Percentiles rank a stretch among this genome's conserved stretches.
These are phyloP conservation scores for Penicillium hordei DNA, from an alignment of 2,329 filamentous ascomycete genomes.

Conservation along the genomic window DNA sequence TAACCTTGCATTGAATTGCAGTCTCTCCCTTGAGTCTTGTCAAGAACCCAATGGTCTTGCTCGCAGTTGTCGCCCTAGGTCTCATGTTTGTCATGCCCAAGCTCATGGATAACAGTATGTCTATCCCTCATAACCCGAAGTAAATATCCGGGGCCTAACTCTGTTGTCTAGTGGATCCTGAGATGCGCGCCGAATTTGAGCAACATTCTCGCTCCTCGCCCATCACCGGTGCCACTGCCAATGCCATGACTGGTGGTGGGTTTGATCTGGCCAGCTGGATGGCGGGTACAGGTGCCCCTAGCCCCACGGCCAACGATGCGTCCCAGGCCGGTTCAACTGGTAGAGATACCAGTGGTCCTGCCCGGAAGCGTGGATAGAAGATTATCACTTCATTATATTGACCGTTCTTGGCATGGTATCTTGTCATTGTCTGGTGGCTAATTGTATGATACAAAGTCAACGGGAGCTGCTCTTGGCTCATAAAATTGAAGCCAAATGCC, in stretches of 20 bases:
- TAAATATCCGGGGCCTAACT: not conserved
- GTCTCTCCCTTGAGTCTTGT: conserved; percentile 79
- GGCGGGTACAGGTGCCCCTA: conserved; percentile 52
- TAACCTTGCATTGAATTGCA: conserved; percentile 35
- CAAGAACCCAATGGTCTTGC: conserved; percentile 95
- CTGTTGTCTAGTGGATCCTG: conserved; percentile 77
- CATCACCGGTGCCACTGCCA: conserved; percentile 58
- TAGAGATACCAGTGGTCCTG: conserved; percentile 27
- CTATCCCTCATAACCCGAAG: not conserved
- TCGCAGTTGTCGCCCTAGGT: conserved; percentile 77
- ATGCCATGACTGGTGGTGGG: conserved; percentile 59
- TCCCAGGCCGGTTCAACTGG: conserved; percentile 26
- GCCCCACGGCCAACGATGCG: conserved; percentile 24
- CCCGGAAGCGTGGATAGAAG: conserved; percentile 32
- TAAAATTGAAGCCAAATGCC: conserved; percentile 8
- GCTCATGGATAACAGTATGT: conserved; percentile 90
- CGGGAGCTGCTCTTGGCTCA: conserved; percentile 1
- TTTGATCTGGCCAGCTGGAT: conserved; percentile 70
- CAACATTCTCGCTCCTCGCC: conserved; percentile 78
- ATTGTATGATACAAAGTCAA: conserved; percentile 10
- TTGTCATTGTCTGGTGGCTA: not conserved
- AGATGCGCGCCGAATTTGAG: conserved; percentile 89
- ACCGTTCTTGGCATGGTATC: not conserved
- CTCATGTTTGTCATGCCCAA: conserved; percentile 93
- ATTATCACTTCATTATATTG: conserved; percentile 1